Evolutionary conservation across 352 stramenopile genomes (phyloP).

Genomic region (Phytophthora litchii): DNA sequence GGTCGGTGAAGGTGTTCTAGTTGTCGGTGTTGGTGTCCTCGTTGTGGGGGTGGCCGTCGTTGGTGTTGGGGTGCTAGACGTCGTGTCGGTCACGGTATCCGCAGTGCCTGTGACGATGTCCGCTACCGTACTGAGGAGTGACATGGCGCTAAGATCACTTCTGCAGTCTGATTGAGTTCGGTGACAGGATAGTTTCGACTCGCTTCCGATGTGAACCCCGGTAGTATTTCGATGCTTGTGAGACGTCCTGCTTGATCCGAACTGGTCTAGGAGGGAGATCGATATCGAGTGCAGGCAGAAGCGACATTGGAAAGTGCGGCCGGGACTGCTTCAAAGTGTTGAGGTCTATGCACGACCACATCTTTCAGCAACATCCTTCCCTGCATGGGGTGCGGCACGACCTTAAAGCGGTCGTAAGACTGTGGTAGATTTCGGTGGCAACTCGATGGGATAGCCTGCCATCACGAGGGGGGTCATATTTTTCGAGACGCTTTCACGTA

Average conservation of each 20-base stretch:
- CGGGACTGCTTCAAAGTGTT: conserved; percentile 20
- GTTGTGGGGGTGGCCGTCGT: conserved; percentile 10
- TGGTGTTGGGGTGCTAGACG: conserved; percentile 11
- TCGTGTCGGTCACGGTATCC: conserved; percentile 24
- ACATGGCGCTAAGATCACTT: conserved; percentile 20
- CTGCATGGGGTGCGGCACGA: conserved; percentile 16
- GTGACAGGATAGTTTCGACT: conserved; percentile 2
- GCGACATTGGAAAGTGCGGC: conserved; percentile 26
- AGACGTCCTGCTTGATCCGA: conserved; percentile 21
- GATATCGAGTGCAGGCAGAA: conserved; percentile 16
- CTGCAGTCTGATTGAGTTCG: conserved; percentile 14
- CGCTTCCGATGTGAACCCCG: not conserved
- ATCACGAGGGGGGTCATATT: not conserved
- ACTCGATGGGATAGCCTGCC: conserved; percentile 18
- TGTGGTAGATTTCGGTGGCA: conserved; percentile 19
- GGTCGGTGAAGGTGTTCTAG: conserved; percentile 14
- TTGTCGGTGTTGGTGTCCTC: conserved; percentile 16
- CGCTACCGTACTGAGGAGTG: conserved; percentile 25
- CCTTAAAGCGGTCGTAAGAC: not conserved
- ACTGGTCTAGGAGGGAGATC: conserved; percentile 20
- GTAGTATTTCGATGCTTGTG: conserved; percentile 8
- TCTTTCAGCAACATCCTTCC: conserved; percentile 14
- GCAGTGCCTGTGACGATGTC: conserved; percentile 17
- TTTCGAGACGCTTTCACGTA: not conserved
- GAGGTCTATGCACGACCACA: conserved; percentile 30